A percentile compares a stretch with the other conserved stretches of the same genome.
Evolutionary conservation across 805 yeast species (phyloP).

Genomic region (Ogataea chonburiensis): DNA sequence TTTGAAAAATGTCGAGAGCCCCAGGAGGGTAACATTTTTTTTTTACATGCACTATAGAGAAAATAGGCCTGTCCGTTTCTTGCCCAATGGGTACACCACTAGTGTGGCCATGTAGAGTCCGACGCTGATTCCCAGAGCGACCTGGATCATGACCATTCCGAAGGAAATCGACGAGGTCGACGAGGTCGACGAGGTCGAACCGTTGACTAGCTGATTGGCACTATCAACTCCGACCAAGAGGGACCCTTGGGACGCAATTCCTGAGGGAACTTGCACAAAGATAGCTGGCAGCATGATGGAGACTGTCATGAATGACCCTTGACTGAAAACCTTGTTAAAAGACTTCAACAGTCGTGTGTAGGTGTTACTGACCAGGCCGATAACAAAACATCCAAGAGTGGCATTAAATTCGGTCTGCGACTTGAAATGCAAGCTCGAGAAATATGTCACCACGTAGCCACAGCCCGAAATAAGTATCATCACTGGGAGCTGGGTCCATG

Average conservation of each 20-base stretch:
- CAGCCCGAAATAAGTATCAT: constrained; percentile 75
- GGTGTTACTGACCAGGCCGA: constrained; percentile 84
- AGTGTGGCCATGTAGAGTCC: constrained; percentile 90
- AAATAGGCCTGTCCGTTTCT: constrained; percentile 82
- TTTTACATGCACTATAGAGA: constrained; percentile 47
- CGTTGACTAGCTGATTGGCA: constrained; percentile 62
- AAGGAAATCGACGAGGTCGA: constrained; percentile 44
- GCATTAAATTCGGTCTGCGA: constrained; percentile 75
- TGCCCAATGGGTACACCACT: constrained; percentile 89
- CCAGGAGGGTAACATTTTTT: constrained; percentile 8
- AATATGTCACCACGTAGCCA: constrained; percentile 82
- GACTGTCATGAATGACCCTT: constrained; percentile 62
- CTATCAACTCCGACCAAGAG: constrained; percentile 73
- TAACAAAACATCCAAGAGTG: constrained; percentile 85
- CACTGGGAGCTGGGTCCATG: constrained; percentile 75
- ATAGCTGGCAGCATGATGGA: constrained; percentile 96
- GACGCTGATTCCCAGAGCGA: constrained; percentile 90
- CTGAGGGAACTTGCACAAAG: constrained; percentile 92
- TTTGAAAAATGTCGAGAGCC: constrained; percentile 3
- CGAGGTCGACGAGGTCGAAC: constrained; percentile 8
- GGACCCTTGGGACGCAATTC: constrained; percentile 88
- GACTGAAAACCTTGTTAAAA: constrained; percentile 24
- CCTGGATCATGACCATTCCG: constrained; percentile 88
- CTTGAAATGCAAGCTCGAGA: constrained; percentile 67
- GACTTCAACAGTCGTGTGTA: constrained; percentile 88